Percentiles rank a stretch among this genome's conserved stretches.
Conservation (phyloP, 192 early-diverging fungal species). For the Spizellomyces sp. region DNA sequence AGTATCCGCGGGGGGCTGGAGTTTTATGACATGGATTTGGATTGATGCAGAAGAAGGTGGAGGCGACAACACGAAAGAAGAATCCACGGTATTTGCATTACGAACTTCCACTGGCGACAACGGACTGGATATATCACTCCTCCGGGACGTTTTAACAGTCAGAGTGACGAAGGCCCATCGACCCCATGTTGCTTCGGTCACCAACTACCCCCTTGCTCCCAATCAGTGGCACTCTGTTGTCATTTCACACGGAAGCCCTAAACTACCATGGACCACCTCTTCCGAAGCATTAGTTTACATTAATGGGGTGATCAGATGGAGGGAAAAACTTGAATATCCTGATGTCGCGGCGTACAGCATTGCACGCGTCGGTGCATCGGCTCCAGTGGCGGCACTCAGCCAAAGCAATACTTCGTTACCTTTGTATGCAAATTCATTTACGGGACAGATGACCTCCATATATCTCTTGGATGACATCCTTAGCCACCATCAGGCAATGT, state of each 20-base stretch:
- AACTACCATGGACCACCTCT: slow-evolving; percentile 35
- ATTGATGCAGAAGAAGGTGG: slow-evolving; percentile 20
- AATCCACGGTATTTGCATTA: slow-evolving; percentile 1
- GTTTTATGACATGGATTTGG: slow-evolving; percentile 42
- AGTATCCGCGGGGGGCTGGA: slow-evolving; percentile 30
- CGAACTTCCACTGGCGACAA: slow-evolving; percentile 15
- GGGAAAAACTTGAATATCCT: slow-evolving; percentile 42
- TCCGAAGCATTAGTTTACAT: slow-evolving; percentile 34
- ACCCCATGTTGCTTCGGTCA: background rate
- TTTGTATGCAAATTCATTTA: slow-evolving; percentile 22
- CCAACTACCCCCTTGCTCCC: background rate
- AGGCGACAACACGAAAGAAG: background rate
- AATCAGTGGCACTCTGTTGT: slow-evolving; percentile 44
- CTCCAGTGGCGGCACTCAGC: background rate
- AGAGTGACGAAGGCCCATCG: background rate
- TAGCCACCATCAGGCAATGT: slow-evolving; percentile 2
- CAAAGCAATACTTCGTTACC: background rate
- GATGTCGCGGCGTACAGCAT: slow-evolving; percentile 23
- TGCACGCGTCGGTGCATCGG: slow-evolving; percentile 30
- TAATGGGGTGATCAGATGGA: slow-evolving; percentile 27
- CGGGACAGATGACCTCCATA: slow-evolving; percentile 40
- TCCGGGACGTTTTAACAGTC: slow-evolving; percentile 6
- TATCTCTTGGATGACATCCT: slow-evolving; percentile 45
- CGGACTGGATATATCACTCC: slow-evolving; percentile 31
- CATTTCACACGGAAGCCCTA: slow-evolving; percentile 36